phyloP scores from a whole-genome alignment of 805 yeast species.

The Torulaspora delbrueckii region DNA sequence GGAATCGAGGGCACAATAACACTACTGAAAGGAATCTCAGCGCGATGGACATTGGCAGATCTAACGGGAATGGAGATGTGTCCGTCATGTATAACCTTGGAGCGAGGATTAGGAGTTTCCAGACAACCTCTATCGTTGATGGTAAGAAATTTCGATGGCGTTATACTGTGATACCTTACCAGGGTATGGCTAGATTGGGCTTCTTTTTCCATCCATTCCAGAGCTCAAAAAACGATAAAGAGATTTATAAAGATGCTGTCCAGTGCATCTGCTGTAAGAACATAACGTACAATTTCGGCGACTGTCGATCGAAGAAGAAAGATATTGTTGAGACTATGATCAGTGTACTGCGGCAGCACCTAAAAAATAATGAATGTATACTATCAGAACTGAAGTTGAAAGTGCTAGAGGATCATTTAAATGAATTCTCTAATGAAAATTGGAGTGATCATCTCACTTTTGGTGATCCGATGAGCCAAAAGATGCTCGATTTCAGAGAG shows the following conservation, averaged over 20 bases:
- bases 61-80: not conserved
- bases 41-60: not conserved
- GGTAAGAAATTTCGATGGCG: conserved; percentile 31
- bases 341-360: conserved; percentile 25
- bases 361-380: conserved; percentile 14
- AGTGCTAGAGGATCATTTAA: conserved; percentile 25
- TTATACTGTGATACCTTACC: conserved; percentile 28
- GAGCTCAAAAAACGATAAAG: conserved; percentile 7
- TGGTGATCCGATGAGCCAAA: conserved; percentile 16
- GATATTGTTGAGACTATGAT: conserved; percentile 23
- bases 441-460: conserved; percentile 24
- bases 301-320: conserved; percentile 26
- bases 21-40: not conserved
- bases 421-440: conserved; percentile 15
- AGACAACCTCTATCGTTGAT: conserved; percentile 13
- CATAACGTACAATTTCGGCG: conserved; percentile 18
- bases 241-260: conserved; percentile 22
- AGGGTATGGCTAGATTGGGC: conserved; percentile 27
- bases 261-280: conserved; percentile 25
- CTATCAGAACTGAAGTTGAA: conserved; percentile 17
- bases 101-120: conserved; percentile 16
- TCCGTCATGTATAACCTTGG: conserved; percentile 11
- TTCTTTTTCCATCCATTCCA: conserved; percentile 26
- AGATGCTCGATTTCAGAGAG: conserved; percentile 14
- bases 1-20: not conserved